A percentile compares a stretch with the other conserved stretches of the same genome.
phyloP scores from a whole-genome alignment of 495 filamentous ascomycete species.

The Penicillium egyptiacum region DNA sequence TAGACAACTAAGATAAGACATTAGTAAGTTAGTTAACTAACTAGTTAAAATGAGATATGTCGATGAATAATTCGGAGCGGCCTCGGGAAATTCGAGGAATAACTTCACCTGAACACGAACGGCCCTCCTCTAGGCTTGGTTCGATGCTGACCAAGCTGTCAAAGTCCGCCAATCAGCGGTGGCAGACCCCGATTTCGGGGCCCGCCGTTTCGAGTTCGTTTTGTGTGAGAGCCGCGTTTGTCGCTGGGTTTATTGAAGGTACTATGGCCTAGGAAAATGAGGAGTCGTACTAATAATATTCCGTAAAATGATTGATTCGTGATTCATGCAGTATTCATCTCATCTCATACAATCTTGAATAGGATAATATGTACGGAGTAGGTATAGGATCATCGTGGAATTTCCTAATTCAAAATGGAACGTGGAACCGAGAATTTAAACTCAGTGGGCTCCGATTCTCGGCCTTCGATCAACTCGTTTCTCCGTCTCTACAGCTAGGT shows the following conservation, averaged over 20 bases:
- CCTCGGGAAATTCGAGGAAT: not conserved
- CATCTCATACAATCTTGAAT: not conserved
- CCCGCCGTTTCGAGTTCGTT: not conserved
- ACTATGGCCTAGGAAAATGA: not conserved
- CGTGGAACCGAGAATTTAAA: slow-evolving; percentile 15
- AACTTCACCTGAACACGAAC: not conserved
- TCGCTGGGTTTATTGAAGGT: slow-evolving; percentile 2
- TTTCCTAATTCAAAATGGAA: slow-evolving; percentile 1
- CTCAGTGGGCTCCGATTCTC: slow-evolving; percentile 17
- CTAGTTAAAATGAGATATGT: not conserved
- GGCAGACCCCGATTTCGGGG: not conserved
- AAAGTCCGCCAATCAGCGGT: not conserved
- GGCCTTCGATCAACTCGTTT: slow-evolving; percentile 7
- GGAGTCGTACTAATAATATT: not conserved
- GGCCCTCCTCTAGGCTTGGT: not conserved
- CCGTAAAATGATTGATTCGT: not conserved
- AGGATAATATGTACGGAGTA: not conserved
- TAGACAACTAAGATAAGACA: not conserved
- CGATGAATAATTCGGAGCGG: not conserved
- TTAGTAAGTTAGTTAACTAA: no score
- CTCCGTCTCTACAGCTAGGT: no score
- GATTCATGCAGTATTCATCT: slow-evolving; percentile 1
- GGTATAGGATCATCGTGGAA: not conserved
- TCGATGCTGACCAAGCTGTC: not conserved
- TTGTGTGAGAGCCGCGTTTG: slow-evolving; percentile 7